Base-by-base conservation (phyloP, 1,284 basidiomycete genomes). In the Trichosporon sp. region DNA sequence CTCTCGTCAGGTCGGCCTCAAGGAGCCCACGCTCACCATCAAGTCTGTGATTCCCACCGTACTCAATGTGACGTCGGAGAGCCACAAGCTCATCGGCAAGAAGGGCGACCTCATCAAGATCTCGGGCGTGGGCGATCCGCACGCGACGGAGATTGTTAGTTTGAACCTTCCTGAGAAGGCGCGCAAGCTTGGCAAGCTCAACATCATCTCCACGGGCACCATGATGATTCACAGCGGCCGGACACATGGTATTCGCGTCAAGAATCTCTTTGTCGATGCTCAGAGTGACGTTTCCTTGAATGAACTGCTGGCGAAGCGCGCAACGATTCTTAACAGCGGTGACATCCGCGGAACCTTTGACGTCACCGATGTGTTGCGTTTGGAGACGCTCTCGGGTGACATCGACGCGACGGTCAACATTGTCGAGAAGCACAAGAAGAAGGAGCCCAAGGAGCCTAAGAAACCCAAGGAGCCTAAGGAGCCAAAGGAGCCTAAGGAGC, bases 341-440 rank as follows among this genome's bases (percentile, higher is more conserved):
- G 49, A 60, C 36, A 66, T 77, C 33, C 61, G 44, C 1, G 75
- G 75, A 14, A 68, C 60, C 3, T 77, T 70, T 68, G 74, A 74
- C 60, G 73, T 77, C 52, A 63, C 70, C 8, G 61, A 61, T 25
- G 40, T 37, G 5, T 29, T 75, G 49, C 40, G 66, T 7, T 61
- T 77, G 36, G 54, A 63, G 44, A 71, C 75, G 2, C 49, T 72
- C 23, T 69, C 70, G 19, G 73, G 73, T 16, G 64, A 73, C 57
- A 73, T 77, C 49, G 59, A 72, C 19, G 74, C 73, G 1, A 65
- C 63, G 10, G 67, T 77, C 27, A 57, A 64, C 40, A 73, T 73
- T 11, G 10, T 66, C 2, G 49, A 31, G 49, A 29, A 29, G 49
- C 49, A 31, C 49, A 64, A 67, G 44, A 32, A 29, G n/a, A 49